A percentile compares a stretch with the other conserved stretches of the same genome.
These are phyloP conservation scores for Capsicum chinense DNA, from an alignment of 257 asterid species.

Conservation along the genomic window DNA sequence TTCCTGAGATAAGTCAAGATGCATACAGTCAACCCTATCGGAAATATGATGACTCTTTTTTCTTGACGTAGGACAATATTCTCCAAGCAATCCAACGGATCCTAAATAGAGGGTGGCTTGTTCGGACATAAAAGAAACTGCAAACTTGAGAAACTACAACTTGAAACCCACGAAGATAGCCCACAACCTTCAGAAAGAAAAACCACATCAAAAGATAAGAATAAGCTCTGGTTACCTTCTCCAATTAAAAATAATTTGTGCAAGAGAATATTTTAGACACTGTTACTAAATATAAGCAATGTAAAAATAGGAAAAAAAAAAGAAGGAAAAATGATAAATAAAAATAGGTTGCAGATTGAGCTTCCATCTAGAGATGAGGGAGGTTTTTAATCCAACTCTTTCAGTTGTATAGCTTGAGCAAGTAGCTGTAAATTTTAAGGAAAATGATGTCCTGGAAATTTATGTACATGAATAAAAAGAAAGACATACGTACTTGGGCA, in stretches of 20 bases:
- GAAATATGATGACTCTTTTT: constrained; percentile 35
- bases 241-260: constrained; percentile 20
- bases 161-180: not conserved
- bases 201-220: constrained; percentile 61
- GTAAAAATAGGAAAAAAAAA: not conserved
- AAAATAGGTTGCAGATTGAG: not conserved
- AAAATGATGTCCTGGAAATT: not conserved
- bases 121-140: constrained; percentile 49
- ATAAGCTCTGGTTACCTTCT: not conserved
- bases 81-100: constrained; percentile 50
- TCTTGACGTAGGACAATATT: constrained; percentile 47
- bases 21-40: constrained; percentile 44
- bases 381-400: not conserved
- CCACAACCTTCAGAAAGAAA: constrained; percentile 21
- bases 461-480: not conserved
- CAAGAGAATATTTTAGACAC: not conserved
- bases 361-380: not conserved
- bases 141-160: constrained; percentile 26
- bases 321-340: not conserved
- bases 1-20: constrained; percentile 38
- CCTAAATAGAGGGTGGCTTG: constrained; percentile 40
- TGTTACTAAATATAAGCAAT: not conserved
- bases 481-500: not conserved
- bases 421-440: not conserved
- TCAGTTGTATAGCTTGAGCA: not conserved